Base-by-base conservation (phyloP, 768 basidiomycete species). In the Lactifluus hygrophoroides region DNA sequence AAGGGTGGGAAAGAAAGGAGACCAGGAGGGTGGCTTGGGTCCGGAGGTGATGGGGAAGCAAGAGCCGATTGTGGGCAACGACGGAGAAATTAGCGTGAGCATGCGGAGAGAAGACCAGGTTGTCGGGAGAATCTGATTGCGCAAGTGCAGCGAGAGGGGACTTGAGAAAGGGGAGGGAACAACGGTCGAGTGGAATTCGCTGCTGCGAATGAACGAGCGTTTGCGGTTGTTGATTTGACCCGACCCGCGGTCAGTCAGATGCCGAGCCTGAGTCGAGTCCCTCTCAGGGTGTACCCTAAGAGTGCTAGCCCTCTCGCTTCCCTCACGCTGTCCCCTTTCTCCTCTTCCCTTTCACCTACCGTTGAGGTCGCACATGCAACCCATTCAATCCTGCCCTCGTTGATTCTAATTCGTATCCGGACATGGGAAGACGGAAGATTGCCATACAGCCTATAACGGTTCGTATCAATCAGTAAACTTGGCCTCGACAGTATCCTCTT, bases 401-500 rank as follows among this genome's bases (percentile, higher is more conserved):
- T 50, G 50, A 56, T 44, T 35, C 60, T 35, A n/a, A 8, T 14
- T 40, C 34, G 23, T 51, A 42, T 30, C 42, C 62, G 54, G 30
- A 1, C 58, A 86, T 86, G 86, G 86, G 86, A 63, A 74, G 86
- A 70, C 74, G 86, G 75, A 88, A 88, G 76, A 88, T 88, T 67
- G 86, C 87, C 74, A 88, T 88, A 45, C 85, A 86, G 70, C 85
- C 87, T 64, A 88, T 88, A 69, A 83, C 82, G 2, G 86, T 88
- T 64, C 69, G 86, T 80, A 60, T 55, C 50, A 11, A 13, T 32
- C 32, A 32, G 5, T 10, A 5, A 32, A 5, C 32, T 10, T 10
- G 5, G 5, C 10, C 5, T 10, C 32, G 32, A 10, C 32, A 32
- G 32, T 32, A 10, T 32, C n/a, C n/a, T n/a, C n/a, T n/a, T n/a